Evolutionary conservation across 2,329 filamentous ascomycete genomes (phyloP).

Genomic region (Fusarium bulbicola): DNA sequence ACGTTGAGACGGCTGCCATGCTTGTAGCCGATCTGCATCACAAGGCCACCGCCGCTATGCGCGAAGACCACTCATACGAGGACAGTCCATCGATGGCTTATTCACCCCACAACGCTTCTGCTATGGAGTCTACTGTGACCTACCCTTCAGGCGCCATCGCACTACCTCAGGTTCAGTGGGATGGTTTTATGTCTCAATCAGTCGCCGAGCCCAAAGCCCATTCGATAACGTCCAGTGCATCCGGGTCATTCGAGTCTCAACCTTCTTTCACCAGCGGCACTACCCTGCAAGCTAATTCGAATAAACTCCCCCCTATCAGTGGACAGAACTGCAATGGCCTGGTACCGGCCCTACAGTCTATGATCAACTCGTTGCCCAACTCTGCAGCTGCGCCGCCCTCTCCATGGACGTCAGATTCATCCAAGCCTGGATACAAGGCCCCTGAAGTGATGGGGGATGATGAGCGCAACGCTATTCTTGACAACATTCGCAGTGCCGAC

Average conservation of each 20-base stretch:
- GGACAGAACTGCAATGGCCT: constrained; percentile 69
- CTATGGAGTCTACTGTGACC: constrained; percentile 80
- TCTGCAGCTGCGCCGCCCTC: constrained; percentile 77
- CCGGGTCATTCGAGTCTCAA: constrained; percentile 74
- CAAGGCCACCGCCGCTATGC: constrained; percentile 82
- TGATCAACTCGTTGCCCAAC: constrained; percentile 75
- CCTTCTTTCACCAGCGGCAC: constrained; percentile 68
- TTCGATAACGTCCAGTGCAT: constrained; percentile 73
- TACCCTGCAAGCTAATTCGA: constrained; percentile 65
- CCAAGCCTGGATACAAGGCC: constrained; percentile 73
- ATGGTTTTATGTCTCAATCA: constrained; percentile 80
- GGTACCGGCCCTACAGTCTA: constrained; percentile 73
- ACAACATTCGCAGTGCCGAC: constrained; percentile 85
- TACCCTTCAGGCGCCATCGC: constrained; percentile 83
- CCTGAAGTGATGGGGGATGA: constrained; percentile 87
- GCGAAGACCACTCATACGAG: constrained; percentile 66
- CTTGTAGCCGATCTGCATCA: constrained; percentile 98
- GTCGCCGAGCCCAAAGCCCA: constrained; percentile 78
- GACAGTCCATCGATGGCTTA: constrained; percentile 72
- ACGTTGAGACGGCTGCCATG: constrained; percentile 97
- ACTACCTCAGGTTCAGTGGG: constrained; percentile 90
- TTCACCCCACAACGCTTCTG: constrained; percentile 73
- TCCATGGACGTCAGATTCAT: constrained; percentile 72
- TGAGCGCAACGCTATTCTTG: constrained; percentile 83
- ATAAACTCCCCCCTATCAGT: constrained; percentile 74